Evolutionary conservation across 2,329 filamentous ascomycete genomes (phyloP).

Genomic region (Parascedosporium putredinis): DNA sequence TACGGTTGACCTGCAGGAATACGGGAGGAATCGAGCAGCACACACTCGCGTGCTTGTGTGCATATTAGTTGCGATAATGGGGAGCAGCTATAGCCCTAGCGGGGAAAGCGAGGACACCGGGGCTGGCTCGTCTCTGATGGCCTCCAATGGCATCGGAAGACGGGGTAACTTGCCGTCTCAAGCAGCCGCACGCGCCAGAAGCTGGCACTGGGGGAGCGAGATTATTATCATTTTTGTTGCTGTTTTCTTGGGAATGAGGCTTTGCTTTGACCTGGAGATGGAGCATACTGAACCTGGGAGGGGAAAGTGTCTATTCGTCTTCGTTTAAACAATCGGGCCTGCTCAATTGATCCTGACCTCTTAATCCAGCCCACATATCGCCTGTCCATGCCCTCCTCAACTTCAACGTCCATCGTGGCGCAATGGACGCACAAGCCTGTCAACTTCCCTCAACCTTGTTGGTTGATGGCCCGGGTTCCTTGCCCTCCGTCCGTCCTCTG

Average conservation of each 20-base stretch:
- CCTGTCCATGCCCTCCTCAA: no score
- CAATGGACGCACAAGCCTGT: no score
- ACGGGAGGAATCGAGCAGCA: background rate
- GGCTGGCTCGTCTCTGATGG: background rate
- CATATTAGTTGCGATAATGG: background rate
- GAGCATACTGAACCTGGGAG: no score
- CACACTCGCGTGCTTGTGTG: background rate
- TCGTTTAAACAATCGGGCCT: conserved; percentile 1
- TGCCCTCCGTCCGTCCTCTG: no score
- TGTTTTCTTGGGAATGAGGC: no score
- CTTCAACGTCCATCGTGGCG: no score
- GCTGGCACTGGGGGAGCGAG: no score
- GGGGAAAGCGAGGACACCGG: background rate
- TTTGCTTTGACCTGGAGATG: background rate
- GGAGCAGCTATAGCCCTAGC: background rate
- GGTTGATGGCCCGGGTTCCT: no score
- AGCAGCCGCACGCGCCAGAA: no score
- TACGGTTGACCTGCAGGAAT: background rate
- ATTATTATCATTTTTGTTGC: background rate
- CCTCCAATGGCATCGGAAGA: no score
- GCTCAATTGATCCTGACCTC: background rate
- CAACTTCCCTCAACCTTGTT: no score
- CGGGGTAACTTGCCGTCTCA: no score
- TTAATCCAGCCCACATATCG: background rate
- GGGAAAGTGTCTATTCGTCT: background rate